phyloP scores from a whole-genome alignment of 495 filamentous ascomycete genomes.

The Podospora comata region DNA sequence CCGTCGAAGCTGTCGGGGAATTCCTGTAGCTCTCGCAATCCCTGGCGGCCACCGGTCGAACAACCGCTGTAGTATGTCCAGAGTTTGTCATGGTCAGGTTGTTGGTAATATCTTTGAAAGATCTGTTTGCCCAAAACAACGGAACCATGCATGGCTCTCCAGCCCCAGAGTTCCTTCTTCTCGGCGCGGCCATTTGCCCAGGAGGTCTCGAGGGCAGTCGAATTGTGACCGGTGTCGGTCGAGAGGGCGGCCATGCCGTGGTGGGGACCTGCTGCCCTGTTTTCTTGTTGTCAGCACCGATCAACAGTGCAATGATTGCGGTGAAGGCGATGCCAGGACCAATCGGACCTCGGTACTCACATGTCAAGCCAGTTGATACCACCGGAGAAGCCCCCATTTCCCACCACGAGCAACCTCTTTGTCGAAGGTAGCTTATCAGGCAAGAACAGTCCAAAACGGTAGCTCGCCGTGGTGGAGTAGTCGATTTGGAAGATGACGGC shows the following conservation, averaged over 20 bases:
- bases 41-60: conserved; percentile 59
- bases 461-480: conserved; percentile 41
- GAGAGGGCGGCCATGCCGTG: conserved; percentile 53
- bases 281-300: not conserved
- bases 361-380: conserved; percentile 53
- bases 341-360: not conserved
- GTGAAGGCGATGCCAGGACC: too few relatives aligned
- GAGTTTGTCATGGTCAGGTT: conserved; percentile 26
- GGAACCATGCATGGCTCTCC: conserved; percentile 52
- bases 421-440: conserved; percentile 45
- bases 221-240: conserved; percentile 57
- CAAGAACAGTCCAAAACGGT: conserved; percentile 51
- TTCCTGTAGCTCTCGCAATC: conserved; percentile 50
- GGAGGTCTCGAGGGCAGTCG: conserved; percentile 35
- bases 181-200: conserved; percentile 41
- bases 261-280: conserved; percentile 19
- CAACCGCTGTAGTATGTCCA: conserved; percentile 56
- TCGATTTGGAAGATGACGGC: conserved; percentile 47
- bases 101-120: conserved; percentile 42
- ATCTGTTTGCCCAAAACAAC: conserved; percentile 41
- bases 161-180: conserved; percentile 40
- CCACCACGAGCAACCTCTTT: conserved; percentile 39
- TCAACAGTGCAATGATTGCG: too few relatives aligned
- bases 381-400: conserved; percentile 48
- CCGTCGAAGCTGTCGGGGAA: conserved; percentile 64